Evolutionary conservation across 1,284 basidiomycete species (phyloP), one percentile per base, ranked within the genome.

Genomic region (Coniophora puteana): DNA sequence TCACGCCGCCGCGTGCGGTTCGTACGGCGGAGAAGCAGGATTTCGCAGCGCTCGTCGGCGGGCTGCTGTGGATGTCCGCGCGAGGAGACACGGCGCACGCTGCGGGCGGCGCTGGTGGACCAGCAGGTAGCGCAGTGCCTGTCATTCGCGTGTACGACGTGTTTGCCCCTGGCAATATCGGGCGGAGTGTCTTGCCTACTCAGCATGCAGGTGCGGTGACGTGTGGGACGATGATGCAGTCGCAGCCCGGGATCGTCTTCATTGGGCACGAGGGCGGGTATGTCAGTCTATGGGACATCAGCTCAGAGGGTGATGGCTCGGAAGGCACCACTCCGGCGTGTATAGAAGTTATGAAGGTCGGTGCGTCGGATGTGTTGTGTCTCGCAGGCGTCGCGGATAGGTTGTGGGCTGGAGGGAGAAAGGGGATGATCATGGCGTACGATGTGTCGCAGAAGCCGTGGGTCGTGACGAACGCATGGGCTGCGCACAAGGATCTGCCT

Each of bases 191-290:
- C 17, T 58, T 76, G 38, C 80, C 76, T 3, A 69, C 61, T 17
- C 80, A 88, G 51, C 69, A 78, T 46, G 68, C 87, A 35, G 94
- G 94, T 1, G 72, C 86, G 0, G 88, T 96, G 11, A 90, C 88
- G 0, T 80, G 83, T 21, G 92, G 86, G 0, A 80, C 93, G 0
- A 67, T 90, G 18, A 64, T 98, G 5, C 85, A 89, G 0, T 74
- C 83, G 0, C 67, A 77, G 8, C 80, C 83, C 0, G 70, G 76
- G 2, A 63, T 68, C 14, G 84, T 91, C 22, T 98, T 84, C 54
- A 69, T 99, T n/a, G 93, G 89, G 0, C 95, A 99, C 54, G 94
- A 98, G 61, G 92, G 89, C 31, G 96, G 95, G 0, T 86, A 75
- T 52, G 71, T 97, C 46, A 84, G 83, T 1, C 67, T 93, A 8